Conservation (phyloP, 805 yeast species). For the Suhomyces canberraensis region DNA sequence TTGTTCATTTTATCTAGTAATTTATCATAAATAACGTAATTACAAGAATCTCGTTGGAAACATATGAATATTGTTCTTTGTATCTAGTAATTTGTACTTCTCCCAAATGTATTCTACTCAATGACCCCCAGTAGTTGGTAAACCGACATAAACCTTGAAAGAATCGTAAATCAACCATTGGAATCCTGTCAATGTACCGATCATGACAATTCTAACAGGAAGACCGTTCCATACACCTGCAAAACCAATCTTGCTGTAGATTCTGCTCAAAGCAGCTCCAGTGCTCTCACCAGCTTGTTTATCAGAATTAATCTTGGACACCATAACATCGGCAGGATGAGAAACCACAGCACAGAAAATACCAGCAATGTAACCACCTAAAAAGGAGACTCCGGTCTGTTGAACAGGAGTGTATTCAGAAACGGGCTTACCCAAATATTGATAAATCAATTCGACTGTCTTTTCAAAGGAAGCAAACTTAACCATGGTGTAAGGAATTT, state of each 20-base stretch:
- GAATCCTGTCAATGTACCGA: conserved; percentile 94
- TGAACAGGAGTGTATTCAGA: conserved; percentile 65
- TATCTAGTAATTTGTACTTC: neutral
- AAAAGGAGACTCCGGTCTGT: conserved; percentile 93
- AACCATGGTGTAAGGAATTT: conserved; percentile 98
- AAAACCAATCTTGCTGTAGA: conserved; percentile 83
- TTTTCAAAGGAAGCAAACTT: conserved; percentile 94
- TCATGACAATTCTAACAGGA: conserved; percentile 91
- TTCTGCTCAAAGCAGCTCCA: conserved; percentile 65
- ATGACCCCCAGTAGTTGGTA: conserved; percentile 84
- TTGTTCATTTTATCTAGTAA: too few species aligned
- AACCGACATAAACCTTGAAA: conserved; percentile 89
- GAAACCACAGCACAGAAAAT: conserved; percentile 92
- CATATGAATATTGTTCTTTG: too few species aligned
- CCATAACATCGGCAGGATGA: conserved; percentile 99
- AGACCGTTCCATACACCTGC: conserved; percentile 93
- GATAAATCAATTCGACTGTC: conserved; percentile 78
- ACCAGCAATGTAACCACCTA: conserved; percentile 97
- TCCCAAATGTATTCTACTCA: conserved; percentile 8
- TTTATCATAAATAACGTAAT: too few species aligned
- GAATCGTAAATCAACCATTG: conserved; percentile 98
- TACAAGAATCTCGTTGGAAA: too few species aligned
- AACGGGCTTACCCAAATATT: conserved; percentile 67
- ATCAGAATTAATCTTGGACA: conserved; percentile 82
- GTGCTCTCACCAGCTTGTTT: conserved; percentile 61